Percentiles rank a stretch among this genome's conserved stretches.
Conservation (phyloP, 1,139 yeast genomes). For the Geotrichum fermentans region DNA sequence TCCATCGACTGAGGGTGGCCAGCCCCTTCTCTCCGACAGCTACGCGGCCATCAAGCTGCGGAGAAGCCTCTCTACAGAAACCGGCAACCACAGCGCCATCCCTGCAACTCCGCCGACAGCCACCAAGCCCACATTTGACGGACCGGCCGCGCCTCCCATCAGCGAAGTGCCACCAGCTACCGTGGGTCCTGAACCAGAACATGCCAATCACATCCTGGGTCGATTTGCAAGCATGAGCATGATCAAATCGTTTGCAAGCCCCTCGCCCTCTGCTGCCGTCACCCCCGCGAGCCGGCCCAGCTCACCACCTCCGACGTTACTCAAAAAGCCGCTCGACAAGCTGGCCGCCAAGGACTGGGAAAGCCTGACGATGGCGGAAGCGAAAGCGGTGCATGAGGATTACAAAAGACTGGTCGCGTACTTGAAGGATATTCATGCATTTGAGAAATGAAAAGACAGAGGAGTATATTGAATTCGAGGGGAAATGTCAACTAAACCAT, state of each 20-base stretch:
- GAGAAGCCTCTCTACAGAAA: background rate
- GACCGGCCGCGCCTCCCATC: background rate
- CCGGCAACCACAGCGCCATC: slow-evolving; percentile 16
- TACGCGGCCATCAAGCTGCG: background rate
- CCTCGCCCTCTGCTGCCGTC: background rate
- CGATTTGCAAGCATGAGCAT: slow-evolving; percentile 9
- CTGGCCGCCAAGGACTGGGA: slow-evolving; percentile 25
- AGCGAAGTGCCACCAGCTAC: background rate
- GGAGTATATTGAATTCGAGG: background rate
- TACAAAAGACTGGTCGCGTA: slow-evolving; percentile 37
- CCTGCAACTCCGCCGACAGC: slow-evolving; percentile 11
- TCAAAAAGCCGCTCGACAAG: slow-evolving; percentile 26
- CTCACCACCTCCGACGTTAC: slow-evolving; percentile 2
- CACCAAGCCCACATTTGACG: background rate
- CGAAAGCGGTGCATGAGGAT: slow-evolving; percentile 36
- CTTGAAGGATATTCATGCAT: slow-evolving; percentile 31
- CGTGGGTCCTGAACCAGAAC: background rate
- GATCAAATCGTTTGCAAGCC: slow-evolving; percentile 8
- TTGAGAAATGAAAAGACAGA: slow-evolving; percentile 26
- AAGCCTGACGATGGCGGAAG: slow-evolving; percentile 35
- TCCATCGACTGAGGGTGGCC: background rate
- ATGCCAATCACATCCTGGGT: slow-evolving; percentile 8
- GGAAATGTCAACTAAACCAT: no score
- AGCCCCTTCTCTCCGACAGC: slow-evolving; percentile 10
- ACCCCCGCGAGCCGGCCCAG: background rate